Percentiles rank a stretch among this genome's conserved stretches.
phyloP scores from a whole-genome alignment of 2,329 filamentous ascomycete genomes.

The Sclerotinia glacialis region DNA sequence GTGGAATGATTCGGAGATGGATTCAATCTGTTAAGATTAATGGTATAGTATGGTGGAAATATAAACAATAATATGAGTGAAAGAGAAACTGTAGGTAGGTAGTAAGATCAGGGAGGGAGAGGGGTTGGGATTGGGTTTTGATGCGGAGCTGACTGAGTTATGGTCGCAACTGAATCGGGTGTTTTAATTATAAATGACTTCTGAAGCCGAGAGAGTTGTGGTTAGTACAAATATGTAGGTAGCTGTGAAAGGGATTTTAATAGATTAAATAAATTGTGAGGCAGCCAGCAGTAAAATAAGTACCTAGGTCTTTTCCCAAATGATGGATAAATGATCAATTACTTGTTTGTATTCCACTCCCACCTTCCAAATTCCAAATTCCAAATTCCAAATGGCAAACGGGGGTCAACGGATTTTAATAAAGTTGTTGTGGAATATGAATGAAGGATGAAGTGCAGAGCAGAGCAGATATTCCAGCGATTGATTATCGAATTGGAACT shows the following conservation, averaged over 20 bases:
- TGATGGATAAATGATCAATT: background rate
- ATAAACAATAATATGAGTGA: background rate
- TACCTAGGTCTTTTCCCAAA: no score
- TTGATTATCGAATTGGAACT: background rate
- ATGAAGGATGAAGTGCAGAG: background rate
- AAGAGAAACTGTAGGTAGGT: background rate
- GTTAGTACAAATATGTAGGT: slow-evolving; percentile 5
- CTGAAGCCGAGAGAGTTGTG: background rate
- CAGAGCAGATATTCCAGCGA: background rate
- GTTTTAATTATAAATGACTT: background rate
- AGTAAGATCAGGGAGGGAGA: no score
- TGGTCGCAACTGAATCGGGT: slow-evolving; percentile 12
- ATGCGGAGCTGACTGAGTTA: slow-evolving; percentile 13
- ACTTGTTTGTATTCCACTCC: no score
- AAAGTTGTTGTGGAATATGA: background rate
- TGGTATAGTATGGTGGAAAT: background rate
- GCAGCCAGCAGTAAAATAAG: no score
- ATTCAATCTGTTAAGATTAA: background rate
- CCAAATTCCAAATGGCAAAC: background rate
- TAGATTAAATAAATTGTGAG: background rate
- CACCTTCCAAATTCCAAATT: background rate
- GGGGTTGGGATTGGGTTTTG: background rate
- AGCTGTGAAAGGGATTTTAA: background rate
- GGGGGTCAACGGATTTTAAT: background rate
- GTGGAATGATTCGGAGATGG: background rate